These are phyloP conservation scores for Shiraia sp. DNA, from an alignment of 2,329 filamentous ascomycete genomes.

Conservation along the genomic window DNA sequence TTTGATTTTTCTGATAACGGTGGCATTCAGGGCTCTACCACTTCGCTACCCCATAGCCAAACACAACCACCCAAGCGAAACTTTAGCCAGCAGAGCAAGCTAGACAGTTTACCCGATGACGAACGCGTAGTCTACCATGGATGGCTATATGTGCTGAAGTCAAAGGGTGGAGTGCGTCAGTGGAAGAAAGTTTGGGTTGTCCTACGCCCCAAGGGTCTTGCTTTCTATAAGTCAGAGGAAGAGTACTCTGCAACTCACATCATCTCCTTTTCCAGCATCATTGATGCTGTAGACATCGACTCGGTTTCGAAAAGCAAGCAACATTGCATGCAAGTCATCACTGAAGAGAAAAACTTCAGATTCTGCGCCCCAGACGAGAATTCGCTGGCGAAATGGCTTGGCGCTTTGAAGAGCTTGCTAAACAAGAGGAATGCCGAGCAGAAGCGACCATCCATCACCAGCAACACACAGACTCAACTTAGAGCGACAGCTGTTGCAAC, in stretches of 20 bases:
- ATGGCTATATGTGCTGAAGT: slow-evolving; percentile 82
- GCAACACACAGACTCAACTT: slow-evolving; percentile 14
- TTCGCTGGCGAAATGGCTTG: slow-evolving; percentile 78
- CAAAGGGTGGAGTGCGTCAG: slow-evolving; percentile 79
- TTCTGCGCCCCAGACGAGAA: slow-evolving; percentile 75
- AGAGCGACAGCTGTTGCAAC: slow-evolving; percentile 2
- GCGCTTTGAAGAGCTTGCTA: slow-evolving; percentile 85
- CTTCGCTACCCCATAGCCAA: slow-evolving; percentile 40
- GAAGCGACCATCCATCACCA: slow-evolving; percentile 21
- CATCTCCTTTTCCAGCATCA: slow-evolving; percentile 74
- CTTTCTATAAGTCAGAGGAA: slow-evolving; percentile 87
- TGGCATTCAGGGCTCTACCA: slow-evolving; percentile 57
- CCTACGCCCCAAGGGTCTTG: slow-evolving; percentile 79
- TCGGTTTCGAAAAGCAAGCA: slow-evolving; percentile 81
- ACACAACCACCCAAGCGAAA: slow-evolving; percentile 51
- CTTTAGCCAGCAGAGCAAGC: slow-evolving; percentile 64
- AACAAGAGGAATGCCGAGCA: slow-evolving; percentile 63
- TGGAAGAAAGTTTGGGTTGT: slow-evolving; percentile 98
- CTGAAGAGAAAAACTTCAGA: slow-evolving; percentile 72
- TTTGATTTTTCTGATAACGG: slow-evolving; percentile 81
- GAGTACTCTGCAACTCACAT: slow-evolving; percentile 89
- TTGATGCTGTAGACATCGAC: slow-evolving; percentile 92
- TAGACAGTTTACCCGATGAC: slow-evolving; percentile 59
- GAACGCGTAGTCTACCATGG: slow-evolving; percentile 95
- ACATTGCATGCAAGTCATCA: slow-evolving; percentile 89